These are phyloP conservation scores for Sporothrix schenckii DNA, from an alignment of 2,329 filamentous ascomycete genomes.

Conservation along the genomic window DNA sequence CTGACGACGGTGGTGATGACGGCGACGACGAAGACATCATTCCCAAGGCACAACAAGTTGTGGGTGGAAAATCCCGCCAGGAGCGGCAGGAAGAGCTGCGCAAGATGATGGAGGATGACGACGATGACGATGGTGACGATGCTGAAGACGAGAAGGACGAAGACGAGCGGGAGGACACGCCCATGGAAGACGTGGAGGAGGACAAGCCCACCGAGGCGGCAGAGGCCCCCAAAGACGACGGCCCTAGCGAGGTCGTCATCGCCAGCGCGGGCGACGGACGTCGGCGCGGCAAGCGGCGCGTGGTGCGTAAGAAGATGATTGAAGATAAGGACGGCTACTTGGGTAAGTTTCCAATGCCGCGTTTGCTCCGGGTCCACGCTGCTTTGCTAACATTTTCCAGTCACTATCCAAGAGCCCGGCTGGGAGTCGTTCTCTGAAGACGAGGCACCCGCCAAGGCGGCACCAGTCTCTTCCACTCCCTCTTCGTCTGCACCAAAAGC, in stretches of 20 bases:
- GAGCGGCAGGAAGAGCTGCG: slow-evolving; percentile 67
- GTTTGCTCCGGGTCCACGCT: background rate
- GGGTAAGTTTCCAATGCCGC: slow-evolving; percentile 55
- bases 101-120: slow-evolving; percentile 76
- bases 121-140: slow-evolving; percentile 48
- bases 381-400: slow-evolving; percentile 48
- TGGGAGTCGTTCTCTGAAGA: slow-evolving; percentile 97
- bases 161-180: slow-evolving; percentile 46
- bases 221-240: slow-evolving; percentile 46
- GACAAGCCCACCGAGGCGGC: slow-evolving; percentile 42
- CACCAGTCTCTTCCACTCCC: slow-evolving; percentile 38
- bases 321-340: slow-evolving; percentile 90
- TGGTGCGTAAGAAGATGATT: slow-evolving; percentile 85
- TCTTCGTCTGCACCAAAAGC: slow-evolving; percentile 55
- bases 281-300: slow-evolving; percentile 72
- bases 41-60: slow-evolving; percentile 44
- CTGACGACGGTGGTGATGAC: slow-evolving; percentile 46
- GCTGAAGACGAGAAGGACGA: slow-evolving; percentile 52
- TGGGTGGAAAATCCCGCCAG: slow-evolving; percentile 50
- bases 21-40: slow-evolving; percentile 59
- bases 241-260: slow-evolving; percentile 54
- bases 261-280: slow-evolving; percentile 59
- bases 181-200: slow-evolving; percentile 39
- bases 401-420: slow-evolving; percentile 78
- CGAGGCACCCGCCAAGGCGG: slow-evolving; percentile 62